Conservation (phyloP, 225 moss, liverwort and hornwort species). For the Physcomitrium patens region DNA sequence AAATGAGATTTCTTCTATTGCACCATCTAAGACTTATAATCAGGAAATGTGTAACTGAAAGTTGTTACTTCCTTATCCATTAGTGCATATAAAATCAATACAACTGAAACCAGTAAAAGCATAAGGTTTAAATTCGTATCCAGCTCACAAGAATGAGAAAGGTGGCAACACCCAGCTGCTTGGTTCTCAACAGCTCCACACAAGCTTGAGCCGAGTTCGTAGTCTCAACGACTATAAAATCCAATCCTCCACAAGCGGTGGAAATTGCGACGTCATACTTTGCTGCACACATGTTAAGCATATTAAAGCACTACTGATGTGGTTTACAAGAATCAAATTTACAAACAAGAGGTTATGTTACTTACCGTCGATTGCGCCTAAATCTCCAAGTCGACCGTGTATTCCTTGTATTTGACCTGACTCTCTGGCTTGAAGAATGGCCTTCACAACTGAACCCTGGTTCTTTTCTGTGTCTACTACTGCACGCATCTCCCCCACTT, state of each 20-base stretch:
- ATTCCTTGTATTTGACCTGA: slow-evolving; percentile 81
- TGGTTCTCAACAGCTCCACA: slow-evolving; percentile 90
- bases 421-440: slow-evolving; percentile 88
- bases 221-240: slow-evolving; percentile 91
- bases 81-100: slow-evolving; percentile 14
- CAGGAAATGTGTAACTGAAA: slow-evolving; percentile 4
- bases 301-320: slow-evolving; percentile 25
- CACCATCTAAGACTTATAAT: no score
- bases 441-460: slow-evolving; percentile 76
- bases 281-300: slow-evolving; percentile 56
- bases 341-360: neutral
- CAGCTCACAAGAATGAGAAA: slow-evolving; percentile 87
- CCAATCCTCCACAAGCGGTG: slow-evolving; percentile 94
- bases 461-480: slow-evolving; percentile 81
- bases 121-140: slow-evolving; percentile 13
- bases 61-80: slow-evolving; percentile 2
- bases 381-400: slow-evolving; percentile 90
- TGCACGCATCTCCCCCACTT: slow-evolving; percentile 79
- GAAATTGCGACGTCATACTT: slow-evolving; percentile 97
- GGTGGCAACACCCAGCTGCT: slow-evolving; percentile 86
- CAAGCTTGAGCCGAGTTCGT: slow-evolving; percentile 90
- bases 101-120: neutral
- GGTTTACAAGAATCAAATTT: neutral
- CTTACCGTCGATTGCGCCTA: slow-evolving; percentile 95
- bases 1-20: neutral